Evolutionary conservation across 2,329 filamentous ascomycete species (phyloP).

Genomic region (Aspergillus hiratsukae): DNA sequence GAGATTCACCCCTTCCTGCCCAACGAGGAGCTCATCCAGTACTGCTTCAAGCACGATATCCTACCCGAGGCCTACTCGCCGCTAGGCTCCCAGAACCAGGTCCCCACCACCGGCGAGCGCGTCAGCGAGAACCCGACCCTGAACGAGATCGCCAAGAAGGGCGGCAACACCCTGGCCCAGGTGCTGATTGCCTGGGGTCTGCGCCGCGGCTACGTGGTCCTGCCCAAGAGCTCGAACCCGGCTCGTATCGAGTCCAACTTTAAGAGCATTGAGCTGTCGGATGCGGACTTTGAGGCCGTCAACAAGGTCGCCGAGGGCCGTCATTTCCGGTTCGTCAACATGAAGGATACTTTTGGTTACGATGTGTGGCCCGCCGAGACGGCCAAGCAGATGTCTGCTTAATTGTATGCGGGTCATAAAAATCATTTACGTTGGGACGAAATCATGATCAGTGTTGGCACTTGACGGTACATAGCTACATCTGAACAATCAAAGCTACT

Average conservation of each 20-base stretch:
- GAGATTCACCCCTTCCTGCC: conserved; percentile 47
- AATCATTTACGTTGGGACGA: neutral
- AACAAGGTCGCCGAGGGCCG: conserved; percentile 62
- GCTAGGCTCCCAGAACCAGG: conserved; percentile 63
- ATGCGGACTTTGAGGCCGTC: conserved; percentile 56
- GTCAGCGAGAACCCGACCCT: conserved; percentile 57
- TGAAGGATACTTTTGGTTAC: conserved; percentile 76
- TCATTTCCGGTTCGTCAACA: conserved; percentile 71
- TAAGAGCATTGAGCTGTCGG: conserved; percentile 55
- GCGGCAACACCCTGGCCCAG: conserved; percentile 56
- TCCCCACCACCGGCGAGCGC: conserved; percentile 64
- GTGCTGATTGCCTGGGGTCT: conserved; percentile 63
- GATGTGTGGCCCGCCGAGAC: conserved; percentile 63
- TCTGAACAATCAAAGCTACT: neutral
- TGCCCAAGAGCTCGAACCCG: conserved; percentile 67
- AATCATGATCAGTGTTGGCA: conserved; percentile 3
- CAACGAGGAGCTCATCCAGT: conserved; percentile 41
- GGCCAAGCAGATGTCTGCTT: conserved; percentile 29
- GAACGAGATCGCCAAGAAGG: conserved; percentile 55
- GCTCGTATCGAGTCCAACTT: conserved; percentile 66
- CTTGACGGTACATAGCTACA: neutral
- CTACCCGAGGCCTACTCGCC: conserved; percentile 42
- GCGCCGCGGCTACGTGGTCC: conserved; percentile 60
- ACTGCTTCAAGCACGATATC: conserved; percentile 39
- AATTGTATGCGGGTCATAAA: conserved; percentile 18